phyloP scores from a whole-genome alignment of 2,329 filamentous ascomycete genomes.

The Chaetomium strumarium region DNA sequence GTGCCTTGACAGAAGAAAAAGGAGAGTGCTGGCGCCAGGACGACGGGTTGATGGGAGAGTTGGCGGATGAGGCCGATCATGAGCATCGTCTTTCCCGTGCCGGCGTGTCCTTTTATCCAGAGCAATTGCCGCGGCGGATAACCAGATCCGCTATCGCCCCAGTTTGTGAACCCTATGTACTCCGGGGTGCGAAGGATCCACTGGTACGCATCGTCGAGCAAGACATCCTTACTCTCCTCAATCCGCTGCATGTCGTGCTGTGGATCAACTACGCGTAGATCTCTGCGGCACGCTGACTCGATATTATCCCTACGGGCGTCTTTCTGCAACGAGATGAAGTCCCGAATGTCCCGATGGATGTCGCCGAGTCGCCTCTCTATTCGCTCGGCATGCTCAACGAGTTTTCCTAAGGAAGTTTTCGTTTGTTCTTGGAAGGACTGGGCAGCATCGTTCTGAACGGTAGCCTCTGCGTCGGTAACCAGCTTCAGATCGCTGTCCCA shows the following conservation, averaged over 20 bases:
- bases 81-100: conserved; percentile 22
- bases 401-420: conserved; percentile 12
- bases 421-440: conserved; percentile 13
- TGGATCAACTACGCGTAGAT: conserved; percentile 18
- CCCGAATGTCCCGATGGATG: conserved; percentile 11
- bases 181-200: conserved; percentile 16
- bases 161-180: conserved; percentile 18
- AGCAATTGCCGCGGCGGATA: conserved; percentile 14
- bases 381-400: conserved; percentile 8
- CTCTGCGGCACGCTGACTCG: conserved; percentile 13
- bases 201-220: conserved; percentile 17
- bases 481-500: conserved; percentile 30
- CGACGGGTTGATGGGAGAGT: conserved; percentile 11
- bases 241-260: conserved; percentile 17
- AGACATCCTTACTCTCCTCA: conserved; percentile 17
- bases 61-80: conserved; percentile 19
- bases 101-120: conserved; percentile 20
- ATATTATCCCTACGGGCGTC: conserved; percentile 9
- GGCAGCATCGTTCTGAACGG: conserved; percentile 8
- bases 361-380: conserved; percentile 11
- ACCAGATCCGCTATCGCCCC: conserved; percentile 11
- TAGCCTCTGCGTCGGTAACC: conserved; percentile 29
- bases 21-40: conserved; percentile 10
- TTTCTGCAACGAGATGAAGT: conserved; percentile 14
- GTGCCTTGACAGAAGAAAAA: conserved; percentile 21